Conservation (phyloP, 2,329 filamentous ascomycete genomes). For the Metarhizium album region DNA sequence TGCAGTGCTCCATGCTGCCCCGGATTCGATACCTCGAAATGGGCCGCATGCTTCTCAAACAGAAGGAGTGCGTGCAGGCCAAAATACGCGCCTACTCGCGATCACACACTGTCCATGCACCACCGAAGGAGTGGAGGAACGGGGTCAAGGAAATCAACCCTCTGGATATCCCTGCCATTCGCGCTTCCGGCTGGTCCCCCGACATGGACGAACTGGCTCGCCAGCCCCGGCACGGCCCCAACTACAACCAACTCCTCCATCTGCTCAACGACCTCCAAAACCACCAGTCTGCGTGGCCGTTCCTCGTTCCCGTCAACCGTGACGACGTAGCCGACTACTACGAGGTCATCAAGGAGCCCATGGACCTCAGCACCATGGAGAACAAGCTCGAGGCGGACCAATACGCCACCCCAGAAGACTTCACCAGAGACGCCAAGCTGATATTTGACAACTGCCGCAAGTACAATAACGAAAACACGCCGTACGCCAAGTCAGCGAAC, state of each 20-base stretch:
- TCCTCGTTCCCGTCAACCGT: constrained; percentile 83
- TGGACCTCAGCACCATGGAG: constrained; percentile 96
- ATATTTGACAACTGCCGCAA: constrained; percentile 90
- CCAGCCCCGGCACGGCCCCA: constrained; percentile 88
- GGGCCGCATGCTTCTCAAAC: constrained; percentile 89
- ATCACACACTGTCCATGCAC: constrained; percentile 75
- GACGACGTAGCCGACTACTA: constrained; percentile 99
- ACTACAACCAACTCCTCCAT: constrained; percentile 88
- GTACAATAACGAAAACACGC: constrained; percentile 88
- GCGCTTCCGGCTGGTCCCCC: constrained; percentile 84
- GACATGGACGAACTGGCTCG: constrained; percentile 97
- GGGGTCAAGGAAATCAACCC: constrained; percentile 70
- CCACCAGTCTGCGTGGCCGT: constrained; percentile 87
- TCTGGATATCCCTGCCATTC: constrained; percentile 77
- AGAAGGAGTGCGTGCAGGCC: constrained; percentile 88
- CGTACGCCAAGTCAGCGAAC: constrained; percentile 90
- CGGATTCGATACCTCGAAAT: constrained; percentile 89
- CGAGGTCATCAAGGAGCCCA: constrained; percentile 94
- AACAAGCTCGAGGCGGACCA: constrained; percentile 78
- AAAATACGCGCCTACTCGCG: constrained; percentile 90
- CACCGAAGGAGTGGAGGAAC: constrained; percentile 77
- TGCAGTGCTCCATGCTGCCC: constrained; percentile 98
- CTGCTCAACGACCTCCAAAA: constrained; percentile 94
- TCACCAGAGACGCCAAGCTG: constrained; percentile 76
- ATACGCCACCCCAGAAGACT: constrained; percentile 80